phyloP scores from a whole-genome alignment of 129 eudicot genomes.

The Deinandra increscens region DNA sequence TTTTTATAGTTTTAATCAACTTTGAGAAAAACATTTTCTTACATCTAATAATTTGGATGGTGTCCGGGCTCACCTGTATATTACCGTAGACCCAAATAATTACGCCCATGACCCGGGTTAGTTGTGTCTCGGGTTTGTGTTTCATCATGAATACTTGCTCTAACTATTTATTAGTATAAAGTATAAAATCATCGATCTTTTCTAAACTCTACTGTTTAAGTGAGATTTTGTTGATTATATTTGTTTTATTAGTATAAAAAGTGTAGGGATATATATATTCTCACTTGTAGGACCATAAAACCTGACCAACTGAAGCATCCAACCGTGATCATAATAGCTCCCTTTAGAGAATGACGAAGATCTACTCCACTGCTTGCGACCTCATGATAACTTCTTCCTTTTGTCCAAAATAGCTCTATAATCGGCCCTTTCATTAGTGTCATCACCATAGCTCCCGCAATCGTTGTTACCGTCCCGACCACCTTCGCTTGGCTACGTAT shows the following conservation, averaged over 20 bases:
- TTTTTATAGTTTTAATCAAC: not conserved
- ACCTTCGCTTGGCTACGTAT: conserved; percentile 85
- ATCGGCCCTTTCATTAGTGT: conserved; percentile 78
- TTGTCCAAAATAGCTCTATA: conserved; percentile 65
- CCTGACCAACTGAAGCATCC: conserved; percentile 61
- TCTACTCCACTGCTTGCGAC: conserved; percentile 29
- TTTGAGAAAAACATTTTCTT: too few relatives aligned
- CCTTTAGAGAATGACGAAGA: conserved; percentile 67
- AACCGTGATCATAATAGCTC: conserved; percentile 61
- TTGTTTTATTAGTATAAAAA: too few relatives aligned
- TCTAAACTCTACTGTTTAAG: too few relatives aligned
- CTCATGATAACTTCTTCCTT: conserved; percentile 27
- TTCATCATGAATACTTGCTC: not conserved
- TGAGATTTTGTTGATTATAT: too few relatives aligned
- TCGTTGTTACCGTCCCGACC: conserved; percentile 71
- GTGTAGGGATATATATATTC: not conserved
- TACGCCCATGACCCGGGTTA: too few relatives aligned
- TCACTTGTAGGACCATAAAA: conserved; percentile 84
- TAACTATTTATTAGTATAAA: not conserved
- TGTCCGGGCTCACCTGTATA: too few relatives aligned
- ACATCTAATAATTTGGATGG: too few relatives aligned
- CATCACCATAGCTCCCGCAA: conserved; percentile 97
- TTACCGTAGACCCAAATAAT: too few relatives aligned
- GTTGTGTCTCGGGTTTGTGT: too few relatives aligned
- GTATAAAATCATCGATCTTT: too few relatives aligned